A percentile compares a stretch with the other conserved stretches of the same genome.
phyloP scores from a whole-genome alignment of 345 rosid species.

The Camelina sativa region DNA sequence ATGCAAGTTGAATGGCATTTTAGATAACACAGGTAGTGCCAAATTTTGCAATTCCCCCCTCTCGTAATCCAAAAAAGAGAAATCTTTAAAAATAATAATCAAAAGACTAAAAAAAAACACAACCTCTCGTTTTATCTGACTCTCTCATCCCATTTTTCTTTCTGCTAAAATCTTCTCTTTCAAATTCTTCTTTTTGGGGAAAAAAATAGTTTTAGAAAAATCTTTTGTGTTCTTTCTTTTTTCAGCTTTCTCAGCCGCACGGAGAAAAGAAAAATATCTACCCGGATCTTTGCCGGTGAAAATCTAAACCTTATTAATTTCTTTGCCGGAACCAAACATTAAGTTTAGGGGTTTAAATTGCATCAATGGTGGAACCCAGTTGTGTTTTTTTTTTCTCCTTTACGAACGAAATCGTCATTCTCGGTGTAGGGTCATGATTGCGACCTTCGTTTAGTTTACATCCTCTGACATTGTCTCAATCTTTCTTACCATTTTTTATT shows the following conservation, averaged over 20 bases:
- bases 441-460: constrained; percentile 19
- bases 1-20: not conserved
- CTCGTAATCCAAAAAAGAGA: constrained; percentile 18
- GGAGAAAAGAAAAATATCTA: constrained; percentile 8
- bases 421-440: constrained; percentile 27
- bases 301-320: not conserved
- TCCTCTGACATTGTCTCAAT: constrained; percentile 7
- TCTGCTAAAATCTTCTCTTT: not conserved
- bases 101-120: not conserved
- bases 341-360: not conserved
- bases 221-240: not conserved
- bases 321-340: not conserved
- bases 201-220: not conserved
- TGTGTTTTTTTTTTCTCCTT: not conserved
- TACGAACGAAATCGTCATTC: not conserved
- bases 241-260: not conserved
- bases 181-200: not conserved
- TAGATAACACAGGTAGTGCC: constrained; percentile 4
- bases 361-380: constrained; percentile 26
- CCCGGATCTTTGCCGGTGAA: constrained; percentile 14
- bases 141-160: constrained; percentile 11
- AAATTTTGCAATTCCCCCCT: constrained; percentile 37
- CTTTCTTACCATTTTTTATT: constrained; percentile 14
- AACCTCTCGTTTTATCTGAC: constrained; percentile 36
- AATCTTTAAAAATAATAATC: not conserved